Base-by-base conservation (phyloP, 768 basidiomycete genomes). In the Psilocybe tampanensis region DNA sequence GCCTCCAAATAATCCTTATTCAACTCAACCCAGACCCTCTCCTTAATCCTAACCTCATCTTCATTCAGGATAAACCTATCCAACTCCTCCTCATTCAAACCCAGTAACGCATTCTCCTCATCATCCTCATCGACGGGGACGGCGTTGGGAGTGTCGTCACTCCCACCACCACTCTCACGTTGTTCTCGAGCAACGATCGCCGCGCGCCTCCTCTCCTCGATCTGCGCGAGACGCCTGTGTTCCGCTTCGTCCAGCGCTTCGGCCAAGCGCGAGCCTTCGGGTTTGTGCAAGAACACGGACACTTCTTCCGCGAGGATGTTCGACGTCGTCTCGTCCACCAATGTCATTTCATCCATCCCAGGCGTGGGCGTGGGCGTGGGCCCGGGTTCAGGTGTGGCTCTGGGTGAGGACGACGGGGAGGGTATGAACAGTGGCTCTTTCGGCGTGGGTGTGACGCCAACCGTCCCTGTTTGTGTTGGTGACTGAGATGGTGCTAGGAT, bases 1-100 rank as follows among this genome's bases (percentile, higher is more conserved):
- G 89, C 86, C 68, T 94, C 90, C 33, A 98, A 74, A 70, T 96
- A 98, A 29, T 97, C 95, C 63, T 82, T 82, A 70, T 97, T 97
- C 65, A 94, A 77, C 73, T 95, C 94, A 47, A 95, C 93, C 95
- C 95, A 98, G 1, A 97, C 85, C 11, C 92, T 86, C 69, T 94
- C 92, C 70, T 92, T 98, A 66, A 93, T 79, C 68, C 78, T 85
- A 3, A 92, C 88, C 70, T 96, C 94, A 21, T 89, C 89, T 33
- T 89, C 88, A 8, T 80, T 84, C 21, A 95, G 72, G 54, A 93
- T 74, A 67, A 97, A 90, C 22, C 76, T 77, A 68, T 96, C 89
- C 42, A 97, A 79, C 68, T 98, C 95, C 5, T 88, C 92, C 65
- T 98, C 95, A 70, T 97, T 89, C n/a, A 98, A 77, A 15, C 89